A percentile compares a stretch with the other conserved stretches of the same genome.
Conservation (phyloP, 257 asterid species). For the Craterostigma plantagineum region DNA sequence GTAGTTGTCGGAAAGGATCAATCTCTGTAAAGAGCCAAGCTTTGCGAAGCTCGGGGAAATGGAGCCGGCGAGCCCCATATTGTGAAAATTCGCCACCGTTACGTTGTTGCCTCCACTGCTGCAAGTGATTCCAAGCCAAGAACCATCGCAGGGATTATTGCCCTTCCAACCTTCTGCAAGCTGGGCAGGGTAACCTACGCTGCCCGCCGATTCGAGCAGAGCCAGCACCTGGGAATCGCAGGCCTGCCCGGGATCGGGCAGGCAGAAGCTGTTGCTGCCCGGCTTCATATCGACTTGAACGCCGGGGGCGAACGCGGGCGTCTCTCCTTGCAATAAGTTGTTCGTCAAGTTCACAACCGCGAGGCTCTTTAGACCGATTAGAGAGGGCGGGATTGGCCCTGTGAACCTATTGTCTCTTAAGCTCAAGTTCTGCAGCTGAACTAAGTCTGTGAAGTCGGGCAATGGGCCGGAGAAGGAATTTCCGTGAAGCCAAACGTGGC, state of each 20-base stretch:
- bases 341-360: constrained; percentile 44
- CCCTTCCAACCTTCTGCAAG: constrained; percentile 47
- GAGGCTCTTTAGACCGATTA: constrained; percentile 21
- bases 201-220: constrained; percentile 35
- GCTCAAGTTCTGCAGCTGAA: constrained; percentile 25
- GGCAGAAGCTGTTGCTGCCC: constrained; percentile 37
- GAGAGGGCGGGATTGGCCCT: constrained; percentile 50
- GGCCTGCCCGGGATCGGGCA: constrained; percentile 24
- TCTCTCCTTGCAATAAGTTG: constrained; percentile 51
- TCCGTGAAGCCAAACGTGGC: constrained; percentile 41
- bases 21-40: constrained; percentile 29
- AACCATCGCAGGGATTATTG: constrained; percentile 33
- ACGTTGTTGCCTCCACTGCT: constrained; percentile 21
- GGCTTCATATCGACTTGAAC: constrained; percentile 20
- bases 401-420: constrained; percentile 52
- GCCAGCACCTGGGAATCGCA: constrained; percentile 40
- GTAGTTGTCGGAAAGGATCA: constrained; percentile 33
- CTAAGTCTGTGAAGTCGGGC: constrained; percentile 36
- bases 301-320: constrained; percentile 25
- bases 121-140: constrained; percentile 51
- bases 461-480: constrained; percentile 46
- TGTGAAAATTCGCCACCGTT: constrained; percentile 34
- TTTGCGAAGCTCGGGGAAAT: constrained; percentile 40
- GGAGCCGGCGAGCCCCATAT: constrained; percentile 36
- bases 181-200: constrained; percentile 31